phyloP scores from a whole-genome alignment of 345 rosid species.

The Ailanthus altissimus region DNA sequence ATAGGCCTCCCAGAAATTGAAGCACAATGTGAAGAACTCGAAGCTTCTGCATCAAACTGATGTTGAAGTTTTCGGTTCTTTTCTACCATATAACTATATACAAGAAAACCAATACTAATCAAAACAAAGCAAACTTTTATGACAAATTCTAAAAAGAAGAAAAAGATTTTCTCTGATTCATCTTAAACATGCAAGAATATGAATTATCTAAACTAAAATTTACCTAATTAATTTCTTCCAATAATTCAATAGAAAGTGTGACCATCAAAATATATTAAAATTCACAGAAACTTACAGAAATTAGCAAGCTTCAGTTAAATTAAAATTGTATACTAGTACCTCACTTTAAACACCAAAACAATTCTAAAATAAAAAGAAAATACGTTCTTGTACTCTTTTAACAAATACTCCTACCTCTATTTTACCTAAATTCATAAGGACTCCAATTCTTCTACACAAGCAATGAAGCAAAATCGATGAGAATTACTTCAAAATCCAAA shows the following conservation, averaged over 20 bases:
- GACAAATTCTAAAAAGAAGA: neutral
- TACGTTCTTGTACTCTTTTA: too few species aligned
- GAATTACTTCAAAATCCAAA: neutral
- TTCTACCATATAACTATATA: slow-evolving; percentile 73
- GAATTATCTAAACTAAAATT: neutral
- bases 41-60: slow-evolving; percentile 69
- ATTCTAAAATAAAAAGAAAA: too few species aligned
- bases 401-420: too few species aligned
- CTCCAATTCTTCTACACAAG: too few species aligned
- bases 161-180: neutral
- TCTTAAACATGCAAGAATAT: neutral
- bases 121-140: neutral
- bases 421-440: too few species aligned
- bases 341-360: too few species aligned
- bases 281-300: neutral
- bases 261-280: neutral
- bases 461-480: too few species aligned
- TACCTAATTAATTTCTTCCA: neutral
- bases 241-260: neutral
- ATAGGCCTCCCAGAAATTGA: slow-evolving; percentile 50
- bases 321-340: neutral
- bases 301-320: neutral
- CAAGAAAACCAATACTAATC: slow-evolving; percentile 10
- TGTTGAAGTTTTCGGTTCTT: slow-evolving; percentile 81
- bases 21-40: slow-evolving; percentile 40